These are phyloP conservation scores for Metschnikowia hibisci DNA, from an alignment of 805 yeast species.

Conservation along the genomic window DNA sequence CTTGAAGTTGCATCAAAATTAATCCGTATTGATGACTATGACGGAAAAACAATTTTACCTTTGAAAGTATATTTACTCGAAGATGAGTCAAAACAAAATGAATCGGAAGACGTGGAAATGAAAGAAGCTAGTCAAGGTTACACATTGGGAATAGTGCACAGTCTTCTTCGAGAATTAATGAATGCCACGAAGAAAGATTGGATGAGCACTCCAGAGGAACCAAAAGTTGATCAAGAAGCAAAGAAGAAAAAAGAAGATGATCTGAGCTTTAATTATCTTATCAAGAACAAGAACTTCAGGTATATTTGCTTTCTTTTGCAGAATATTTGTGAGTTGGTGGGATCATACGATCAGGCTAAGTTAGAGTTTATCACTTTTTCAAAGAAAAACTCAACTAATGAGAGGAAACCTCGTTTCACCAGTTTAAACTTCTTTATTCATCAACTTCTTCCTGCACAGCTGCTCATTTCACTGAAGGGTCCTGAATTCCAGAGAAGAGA, in stretches of 20 bases:
- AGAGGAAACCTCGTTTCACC: slow-evolving; percentile 63
- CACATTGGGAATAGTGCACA: slow-evolving; percentile 58
- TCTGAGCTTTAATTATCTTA: slow-evolving; percentile 15
- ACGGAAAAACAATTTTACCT: slow-evolving; percentile 25
- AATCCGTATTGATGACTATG: slow-evolving; percentile 43
- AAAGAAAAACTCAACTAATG: slow-evolving; percentile 42
- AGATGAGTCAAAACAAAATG: not conserved
- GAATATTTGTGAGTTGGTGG: slow-evolving; percentile 62
- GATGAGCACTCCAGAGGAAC: slow-evolving; percentile 24
- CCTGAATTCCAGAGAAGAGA: slow-evolving; percentile 46
- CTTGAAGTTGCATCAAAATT: slow-evolving; percentile 41
- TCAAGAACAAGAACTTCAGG: slow-evolving; percentile 54
- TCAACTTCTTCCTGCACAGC: slow-evolving; percentile 61
- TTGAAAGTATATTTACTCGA: slow-evolving; percentile 21
- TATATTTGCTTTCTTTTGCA: slow-evolving; percentile 68
- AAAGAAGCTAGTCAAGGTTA: slow-evolving; percentile 18
- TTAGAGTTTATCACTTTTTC: slow-evolving; percentile 78
- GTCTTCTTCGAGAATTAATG: slow-evolving; percentile 65
- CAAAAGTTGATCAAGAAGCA: not conserved
- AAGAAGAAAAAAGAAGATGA: slow-evolving; percentile 9
- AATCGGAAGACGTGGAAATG: slow-evolving; percentile 27
- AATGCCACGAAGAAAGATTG: slow-evolving; percentile 36
- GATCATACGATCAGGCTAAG: slow-evolving; percentile 77
- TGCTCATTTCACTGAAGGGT: slow-evolving; percentile 34
- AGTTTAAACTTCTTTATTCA: slow-evolving; percentile 74